Evolutionary conservation across 2,329 filamentous ascomycete genomes (phyloP).

Genomic region (Fusarium sp.): DNA sequence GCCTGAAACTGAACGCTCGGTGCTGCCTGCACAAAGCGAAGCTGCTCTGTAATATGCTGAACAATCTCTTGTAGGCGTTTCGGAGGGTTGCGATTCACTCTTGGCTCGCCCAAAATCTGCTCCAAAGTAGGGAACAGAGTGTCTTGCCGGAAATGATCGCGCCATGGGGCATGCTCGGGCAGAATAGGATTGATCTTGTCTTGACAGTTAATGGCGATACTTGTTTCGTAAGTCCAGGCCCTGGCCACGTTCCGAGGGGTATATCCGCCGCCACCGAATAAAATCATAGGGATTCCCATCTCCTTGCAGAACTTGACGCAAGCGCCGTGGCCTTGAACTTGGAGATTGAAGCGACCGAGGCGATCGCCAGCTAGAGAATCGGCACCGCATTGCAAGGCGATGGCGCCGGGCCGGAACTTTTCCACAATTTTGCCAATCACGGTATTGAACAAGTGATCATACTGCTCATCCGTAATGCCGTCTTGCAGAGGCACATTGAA

Average conservation of each 20-base stretch:
- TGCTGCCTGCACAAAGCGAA: slow-evolving; percentile 86
- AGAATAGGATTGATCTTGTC: slow-evolving; percentile 80
- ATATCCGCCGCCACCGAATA: slow-evolving; percentile 96
- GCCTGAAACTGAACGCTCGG: slow-evolving; percentile 89
- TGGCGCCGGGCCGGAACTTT: slow-evolving; percentile 89
- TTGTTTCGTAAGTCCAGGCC: slow-evolving; percentile 97
- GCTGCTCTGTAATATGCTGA: slow-evolving; percentile 84
- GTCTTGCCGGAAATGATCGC: slow-evolving; percentile 89
- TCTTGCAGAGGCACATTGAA: slow-evolving; percentile 93
- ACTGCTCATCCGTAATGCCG: slow-evolving; percentile 92
- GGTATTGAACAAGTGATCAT: slow-evolving; percentile 86
- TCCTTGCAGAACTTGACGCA: slow-evolving; percentile 93
- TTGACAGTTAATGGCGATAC: slow-evolving; percentile 85
- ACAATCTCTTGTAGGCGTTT: slow-evolving; percentile 84
- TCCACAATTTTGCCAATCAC: slow-evolving; percentile 85
- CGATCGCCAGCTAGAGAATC: slow-evolving; percentile 95
- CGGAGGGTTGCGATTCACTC: slow-evolving; percentile 84
- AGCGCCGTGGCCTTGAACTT: slow-evolving; percentile 92
- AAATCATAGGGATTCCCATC: slow-evolving; percentile 84
- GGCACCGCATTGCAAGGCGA: slow-evolving; percentile 95
- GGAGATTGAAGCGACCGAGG: slow-evolving; percentile 95
- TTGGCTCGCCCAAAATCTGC: slow-evolving; percentile 76
- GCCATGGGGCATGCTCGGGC: slow-evolving; percentile 86
- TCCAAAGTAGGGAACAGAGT: slow-evolving; percentile 91
- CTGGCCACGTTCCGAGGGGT: slow-evolving; percentile 96